Evolutionary conservation across 306 rosid genomes (phyloP).

Genomic region (Biancaea sappan): DNA sequence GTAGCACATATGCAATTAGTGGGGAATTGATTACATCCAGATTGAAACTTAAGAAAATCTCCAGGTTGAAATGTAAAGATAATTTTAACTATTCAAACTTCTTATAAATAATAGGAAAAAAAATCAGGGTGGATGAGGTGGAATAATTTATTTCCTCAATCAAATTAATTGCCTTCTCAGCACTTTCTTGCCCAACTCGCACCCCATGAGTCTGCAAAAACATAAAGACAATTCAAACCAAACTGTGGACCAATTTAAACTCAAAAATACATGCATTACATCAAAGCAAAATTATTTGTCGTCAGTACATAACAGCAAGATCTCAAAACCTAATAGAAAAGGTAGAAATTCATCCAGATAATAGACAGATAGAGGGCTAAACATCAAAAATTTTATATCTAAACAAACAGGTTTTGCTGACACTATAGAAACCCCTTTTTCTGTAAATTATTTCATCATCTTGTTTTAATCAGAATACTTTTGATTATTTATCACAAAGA

Average conservation of each 20-base stretch:
- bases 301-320: background rate
- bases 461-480: no score
- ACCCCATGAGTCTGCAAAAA: no score
- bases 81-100: background rate
- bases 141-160: slow-evolving; percentile 61
- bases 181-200: slow-evolving; percentile 71
- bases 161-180: slow-evolving; percentile 75
- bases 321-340: background rate
- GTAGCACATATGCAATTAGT: slow-evolving; percentile 5
- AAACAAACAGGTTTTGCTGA: no score
- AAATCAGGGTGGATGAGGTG: no score
- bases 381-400: no score
- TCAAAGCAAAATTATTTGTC: background rate
- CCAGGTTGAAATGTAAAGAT: background rate
- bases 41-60: background rate
- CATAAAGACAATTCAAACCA: slow-evolving; percentile 20
- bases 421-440: no score
- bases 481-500: no score
- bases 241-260: background rate
- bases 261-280: background rate
- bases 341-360: no score
- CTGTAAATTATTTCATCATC: no score
- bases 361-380: no score
- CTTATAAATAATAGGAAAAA: background rate
- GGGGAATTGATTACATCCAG: background rate